Percentiles rank a stretch among this genome's conserved stretches.
phyloP scores from a whole-genome alignment of 176 grass and related monocot species.

The Oryza nivara region DNA sequence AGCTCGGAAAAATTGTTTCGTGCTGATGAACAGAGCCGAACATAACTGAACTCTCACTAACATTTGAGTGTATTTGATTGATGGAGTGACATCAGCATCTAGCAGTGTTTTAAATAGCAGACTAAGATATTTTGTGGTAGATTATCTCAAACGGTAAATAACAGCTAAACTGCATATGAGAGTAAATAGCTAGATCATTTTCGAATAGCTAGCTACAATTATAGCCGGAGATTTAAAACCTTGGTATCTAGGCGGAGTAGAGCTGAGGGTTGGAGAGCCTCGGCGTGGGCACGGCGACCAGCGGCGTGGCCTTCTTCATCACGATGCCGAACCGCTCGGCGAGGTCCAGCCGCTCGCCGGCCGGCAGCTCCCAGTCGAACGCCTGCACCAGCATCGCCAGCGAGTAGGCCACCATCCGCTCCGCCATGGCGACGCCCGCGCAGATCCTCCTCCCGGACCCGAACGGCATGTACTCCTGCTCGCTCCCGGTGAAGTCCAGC shows the following conservation, averaged over 20 bases:
- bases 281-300: constrained; percentile 63
- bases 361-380: constrained; percentile 71
- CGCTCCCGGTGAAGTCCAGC: constrained; percentile 63
- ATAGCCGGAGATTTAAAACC: too few relatives aligned
- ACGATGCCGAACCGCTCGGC: constrained; percentile 74
- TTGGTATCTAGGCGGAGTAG: constrained; percentile 31
- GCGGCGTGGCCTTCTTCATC: constrained; percentile 75
- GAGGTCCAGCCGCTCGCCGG: constrained; percentile 47
- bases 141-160: too few relatives aligned
- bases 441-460: constrained; percentile 82
- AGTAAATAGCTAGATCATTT: too few relatives aligned
- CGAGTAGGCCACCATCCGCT: constrained; percentile 60
- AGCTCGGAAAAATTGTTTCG: too few relatives aligned
- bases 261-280: constrained; percentile 54
- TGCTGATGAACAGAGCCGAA: too few relatives aligned
- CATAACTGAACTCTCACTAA: too few relatives aligned
- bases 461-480: constrained; percentile 72
- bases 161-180: too few relatives aligned
- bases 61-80: too few relatives aligned
- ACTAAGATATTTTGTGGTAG: too few relatives aligned
- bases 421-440: constrained; percentile 69
- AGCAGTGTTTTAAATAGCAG: too few relatives aligned
- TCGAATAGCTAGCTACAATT: too few relatives aligned
- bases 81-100: background rate
- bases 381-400: constrained; percentile 70